Evolutionary conservation across 202 grass and related monocot genomes (phyloP).

Genomic region (Elaeis oleifera): DNA sequence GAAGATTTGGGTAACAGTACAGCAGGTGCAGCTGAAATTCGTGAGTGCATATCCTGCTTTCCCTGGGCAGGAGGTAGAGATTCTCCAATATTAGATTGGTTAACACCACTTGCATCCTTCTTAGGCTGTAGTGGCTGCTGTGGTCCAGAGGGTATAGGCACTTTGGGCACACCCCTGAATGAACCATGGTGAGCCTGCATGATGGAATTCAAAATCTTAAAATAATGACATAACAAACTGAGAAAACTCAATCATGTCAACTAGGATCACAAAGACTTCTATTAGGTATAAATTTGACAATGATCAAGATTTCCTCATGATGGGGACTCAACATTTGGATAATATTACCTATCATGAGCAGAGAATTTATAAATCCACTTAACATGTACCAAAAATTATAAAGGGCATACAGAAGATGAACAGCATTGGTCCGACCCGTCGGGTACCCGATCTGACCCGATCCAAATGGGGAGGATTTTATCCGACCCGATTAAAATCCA

Average conservation of each 20-base stretch:
- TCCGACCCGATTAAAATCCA: too few relatives aligned
- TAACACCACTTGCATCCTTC: slow-evolving; percentile 49
- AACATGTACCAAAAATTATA: neutral
- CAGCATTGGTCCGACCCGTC: too few relatives aligned
- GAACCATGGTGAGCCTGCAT: slow-evolving; percentile 30
- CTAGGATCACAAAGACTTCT: neutral
- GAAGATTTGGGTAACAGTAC: slow-evolving; percentile 32
- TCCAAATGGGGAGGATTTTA: too few relatives aligned
- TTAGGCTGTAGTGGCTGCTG: slow-evolving; percentile 41
- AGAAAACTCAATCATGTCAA: too few relatives aligned
- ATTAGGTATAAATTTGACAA: too few relatives aligned
- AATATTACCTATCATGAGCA: too few relatives aligned
- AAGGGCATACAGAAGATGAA: neutral
- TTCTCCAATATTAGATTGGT: slow-evolving; percentile 37
- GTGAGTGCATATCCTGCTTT: slow-evolving; percentile 43
- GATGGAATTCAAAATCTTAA: too few relatives aligned
- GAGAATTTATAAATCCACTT: slow-evolving; percentile 2
- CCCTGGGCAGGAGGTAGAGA: slow-evolving; percentile 43
- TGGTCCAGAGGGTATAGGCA: slow-evolving; percentile 28
- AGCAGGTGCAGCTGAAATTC: slow-evolving; percentile 31
- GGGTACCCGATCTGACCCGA: too few relatives aligned
- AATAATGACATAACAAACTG: neutral
- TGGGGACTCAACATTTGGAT: too few relatives aligned
- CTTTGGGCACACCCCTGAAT: slow-evolving; percentile 33
- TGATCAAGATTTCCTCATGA: too few relatives aligned